phyloP scores from a whole-genome alignment of 2,329 filamentous ascomycete genomes.

The Coniosporium tulheliwenetii region DNA sequence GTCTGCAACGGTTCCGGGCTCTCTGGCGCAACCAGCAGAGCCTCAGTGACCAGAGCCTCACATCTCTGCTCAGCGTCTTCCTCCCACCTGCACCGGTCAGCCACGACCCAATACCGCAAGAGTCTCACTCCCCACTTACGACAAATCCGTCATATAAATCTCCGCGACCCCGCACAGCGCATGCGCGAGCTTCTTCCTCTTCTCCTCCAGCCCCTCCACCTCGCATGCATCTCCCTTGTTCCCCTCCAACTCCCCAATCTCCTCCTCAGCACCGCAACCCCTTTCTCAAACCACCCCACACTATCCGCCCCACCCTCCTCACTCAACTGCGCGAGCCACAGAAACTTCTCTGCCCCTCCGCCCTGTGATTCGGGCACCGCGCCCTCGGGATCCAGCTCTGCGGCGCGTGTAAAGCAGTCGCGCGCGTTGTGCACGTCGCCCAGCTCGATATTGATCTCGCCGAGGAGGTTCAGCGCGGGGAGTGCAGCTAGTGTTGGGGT shows the following conservation, averaged over 20 bases:
- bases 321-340: constrained; percentile 84
- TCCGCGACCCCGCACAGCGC: constrained; percentile 90
- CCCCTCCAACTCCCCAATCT: constrained; percentile 49
- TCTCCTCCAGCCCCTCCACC: constrained; percentile 41
- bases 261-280: constrained; percentile 57
- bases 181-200: constrained; percentile 68
- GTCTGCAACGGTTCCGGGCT: constrained; percentile 89
- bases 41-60: constrained; percentile 80
- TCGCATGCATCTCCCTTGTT: constrained; percentile 15
- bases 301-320: constrained; percentile 45
- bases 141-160: constrained; percentile 98
- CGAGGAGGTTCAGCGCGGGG: constrained; percentile 58
- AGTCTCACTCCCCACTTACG: constrained; percentile 32
- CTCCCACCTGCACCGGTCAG: constrained; percentile 42
- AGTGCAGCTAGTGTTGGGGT: constrained; percentile 33
- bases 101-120: not conserved
- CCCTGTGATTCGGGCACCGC: constrained; percentile 52
- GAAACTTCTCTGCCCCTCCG: constrained; percentile 82
- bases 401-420: constrained; percentile 56
- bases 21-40: constrained; percentile 66
- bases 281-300: constrained; percentile 47
- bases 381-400: constrained; percentile 63
- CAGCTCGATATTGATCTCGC: constrained; percentile 67
- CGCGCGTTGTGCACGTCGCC: constrained; percentile 68
- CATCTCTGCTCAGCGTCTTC: constrained; percentile 78